Base-by-base conservation (phyloP, 805 yeast species). In the Teunomyces stri region DNA sequence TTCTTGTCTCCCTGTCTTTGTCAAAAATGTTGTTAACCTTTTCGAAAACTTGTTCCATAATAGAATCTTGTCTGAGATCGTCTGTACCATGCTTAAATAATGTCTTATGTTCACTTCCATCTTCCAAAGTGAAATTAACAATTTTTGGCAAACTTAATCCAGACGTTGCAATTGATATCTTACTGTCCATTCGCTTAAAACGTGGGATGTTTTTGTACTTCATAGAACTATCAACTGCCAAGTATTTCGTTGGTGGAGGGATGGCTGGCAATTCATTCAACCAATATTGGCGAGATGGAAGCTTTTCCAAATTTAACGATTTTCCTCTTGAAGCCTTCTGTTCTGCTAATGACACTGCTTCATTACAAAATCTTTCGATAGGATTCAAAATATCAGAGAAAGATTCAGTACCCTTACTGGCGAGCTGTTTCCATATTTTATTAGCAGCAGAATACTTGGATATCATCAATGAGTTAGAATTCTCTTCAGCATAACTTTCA, bases 31-130 rank as follows among this genome's bases (percentile, higher is more conserved):
- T 65, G 58, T 91, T 90, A 12, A 90, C 96, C 57, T 90, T 88
- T 16, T 78, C 85, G 64, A 95, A 94, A 1, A 92, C 98, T 61
- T 94, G 98, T 62, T 92, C 95, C 99, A 94, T 95, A 47, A 94
- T 89, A 0, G 96, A 87, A 67, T 94, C 99, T 66, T 95, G 99
- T 44, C 98, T 72, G 44, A 94, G 69, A 66, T 94, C 99, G 66
- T 94, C 99, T 7, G 88, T 78, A 5, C 96, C 90, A 21, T 89
- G 89, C 61, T 94, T 94, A 53, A 91, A 68, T 15, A 94, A 69
- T 60, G 85, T 76, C 47, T 73, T 80, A 49, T 80, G 84, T 0
- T 48, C 57, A 0, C 64, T 52, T 0, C 98, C 98, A 57, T 82
- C 77, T 0, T 83, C 73, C 12, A 84, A 64, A 0, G 41, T 44